Evolutionary conservation across 164 flowering plant genomes (phyloP).

Genomic region (Stephania japonica): DNA sequence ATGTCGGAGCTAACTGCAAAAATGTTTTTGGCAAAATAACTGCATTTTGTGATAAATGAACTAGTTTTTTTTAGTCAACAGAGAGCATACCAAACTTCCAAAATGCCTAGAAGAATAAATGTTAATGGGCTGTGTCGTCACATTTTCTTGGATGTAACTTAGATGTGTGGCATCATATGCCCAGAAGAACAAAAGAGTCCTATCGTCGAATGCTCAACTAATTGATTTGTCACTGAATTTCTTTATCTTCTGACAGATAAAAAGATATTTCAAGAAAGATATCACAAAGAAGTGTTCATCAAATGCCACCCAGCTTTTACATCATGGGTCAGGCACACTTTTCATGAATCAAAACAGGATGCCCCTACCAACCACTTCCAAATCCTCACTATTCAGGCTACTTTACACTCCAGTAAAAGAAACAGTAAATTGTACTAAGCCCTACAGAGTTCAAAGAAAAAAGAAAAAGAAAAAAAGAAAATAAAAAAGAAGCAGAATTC

Average conservation of each 20-base stretch:
- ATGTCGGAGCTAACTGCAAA: background rate
- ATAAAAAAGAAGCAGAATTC: background rate
- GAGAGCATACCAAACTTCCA: background rate
- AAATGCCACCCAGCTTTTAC: background rate
- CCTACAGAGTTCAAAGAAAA: background rate
- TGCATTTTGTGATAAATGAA: background rate
- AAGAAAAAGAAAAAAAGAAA: background rate
- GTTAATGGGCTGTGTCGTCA: background rate
- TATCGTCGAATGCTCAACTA: background rate
- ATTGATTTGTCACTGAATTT: background rate
- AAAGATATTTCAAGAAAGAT: background rate
- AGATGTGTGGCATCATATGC: background rate
- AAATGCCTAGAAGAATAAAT: background rate
- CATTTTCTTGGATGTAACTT: background rate
- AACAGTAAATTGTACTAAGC: constrained; percentile 9
- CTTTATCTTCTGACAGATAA: background rate
- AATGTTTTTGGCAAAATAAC: background rate
- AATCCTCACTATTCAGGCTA: constrained; percentile 3
- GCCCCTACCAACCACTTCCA: background rate
- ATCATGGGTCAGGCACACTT: background rate
- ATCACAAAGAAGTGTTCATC: background rate
- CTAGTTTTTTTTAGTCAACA: background rate
- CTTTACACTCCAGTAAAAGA: constrained; percentile 3
- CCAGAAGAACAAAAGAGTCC: background rate
- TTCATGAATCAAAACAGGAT: background rate